Evolutionary conservation across 805 yeast species (phyloP).

Genomic region (Wickerhamomyces sydowiorum): DNA sequence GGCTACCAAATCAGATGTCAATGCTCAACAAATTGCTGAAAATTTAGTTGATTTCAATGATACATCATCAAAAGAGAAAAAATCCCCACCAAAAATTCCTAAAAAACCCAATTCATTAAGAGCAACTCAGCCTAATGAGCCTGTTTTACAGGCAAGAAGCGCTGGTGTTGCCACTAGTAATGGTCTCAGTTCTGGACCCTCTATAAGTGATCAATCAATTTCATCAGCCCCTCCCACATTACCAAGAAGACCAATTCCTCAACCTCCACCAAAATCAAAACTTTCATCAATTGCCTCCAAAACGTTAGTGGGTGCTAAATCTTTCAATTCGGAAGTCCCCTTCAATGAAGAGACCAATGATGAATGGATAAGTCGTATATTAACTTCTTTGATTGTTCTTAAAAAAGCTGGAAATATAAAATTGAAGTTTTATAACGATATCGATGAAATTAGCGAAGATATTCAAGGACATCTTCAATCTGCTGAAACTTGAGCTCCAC

Average conservation of each 20-base stretch:
- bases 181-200: too few relatives aligned
- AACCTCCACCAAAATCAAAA: conserved; percentile 24
- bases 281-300: conserved; percentile 8
- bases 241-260: conserved; percentile 23
- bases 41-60: conserved; percentile 35
- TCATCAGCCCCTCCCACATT: conserved; percentile 16
- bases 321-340: conserved; percentile 3
- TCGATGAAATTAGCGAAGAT: conserved; percentile 18
- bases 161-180: too few relatives aligned
- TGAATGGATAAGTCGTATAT: conserved; percentile 49
- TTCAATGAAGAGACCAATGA: conserved; percentile 44
- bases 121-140: conserved; percentile 1
- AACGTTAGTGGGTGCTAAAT: conserved; percentile 22
- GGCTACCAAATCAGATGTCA: conserved; percentile 8
- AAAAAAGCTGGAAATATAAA: conserved; percentile 12
- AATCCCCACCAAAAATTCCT: conserved; percentile 21
- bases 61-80: conserved; percentile 6
- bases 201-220: too few relatives aligned
- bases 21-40: conserved; percentile 7
- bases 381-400: conserved; percentile 19
- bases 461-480: conserved; percentile 9
- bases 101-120: conserved; percentile 17
- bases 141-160: neutral
- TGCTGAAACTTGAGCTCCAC: too few relatives aligned
- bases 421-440: conserved; percentile 17